A percentile compares a stretch with the other conserved stretches of the same genome.
phyloP scores from a whole-genome alignment of 2,329 filamentous ascomycete genomes.

The Pseudocercospora crystallina region DNA sequence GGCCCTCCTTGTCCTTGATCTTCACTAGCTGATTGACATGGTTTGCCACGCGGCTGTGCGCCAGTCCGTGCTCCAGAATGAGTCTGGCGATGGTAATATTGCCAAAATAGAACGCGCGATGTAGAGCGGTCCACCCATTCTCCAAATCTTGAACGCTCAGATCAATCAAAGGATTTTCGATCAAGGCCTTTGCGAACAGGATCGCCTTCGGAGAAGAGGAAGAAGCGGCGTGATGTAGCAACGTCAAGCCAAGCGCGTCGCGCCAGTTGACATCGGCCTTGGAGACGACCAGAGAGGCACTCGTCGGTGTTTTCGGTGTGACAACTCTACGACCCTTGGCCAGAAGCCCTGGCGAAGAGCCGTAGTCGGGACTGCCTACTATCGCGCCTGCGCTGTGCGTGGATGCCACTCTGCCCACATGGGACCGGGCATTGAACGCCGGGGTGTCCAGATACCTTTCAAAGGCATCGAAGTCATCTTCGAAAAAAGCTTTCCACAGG shows the following conservation, averaged over 20 bases:
- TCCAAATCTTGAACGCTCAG: conserved; percentile 84
- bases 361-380: conserved; percentile 46
- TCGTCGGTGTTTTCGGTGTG: conserved; percentile 45
- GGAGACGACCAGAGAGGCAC: conserved; percentile 50
- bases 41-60: conserved; percentile 58
- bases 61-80: conserved; percentile 71
- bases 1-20: conserved; percentile 91
- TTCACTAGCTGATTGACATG: conserved; percentile 78
- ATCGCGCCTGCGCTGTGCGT: conserved; percentile 29
- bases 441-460: conserved; percentile 76
- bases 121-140: conserved; percentile 93
- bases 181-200: conserved; percentile 73
- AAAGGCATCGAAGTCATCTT: conserved; percentile 97
- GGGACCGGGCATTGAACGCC: conserved; percentile 56
- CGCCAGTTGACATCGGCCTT: conserved; percentile 78
- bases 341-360: conserved; percentile 46
- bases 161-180: conserved; percentile 81
- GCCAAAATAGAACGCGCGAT: conserved; percentile 84
- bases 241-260: conserved; percentile 76
- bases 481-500: conserved; percentile 94
- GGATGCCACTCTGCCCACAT: conserved; percentile 42
- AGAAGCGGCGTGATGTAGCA: conserved; percentile 81
- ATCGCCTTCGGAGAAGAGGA: conserved; percentile 68
- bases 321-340: conserved; percentile 36
- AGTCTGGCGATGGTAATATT: conserved; percentile 83